phyloP scores from a whole-genome alignment of 2,329 filamentous ascomycete genomes.

The Botrytis hyacinthi region DNA sequence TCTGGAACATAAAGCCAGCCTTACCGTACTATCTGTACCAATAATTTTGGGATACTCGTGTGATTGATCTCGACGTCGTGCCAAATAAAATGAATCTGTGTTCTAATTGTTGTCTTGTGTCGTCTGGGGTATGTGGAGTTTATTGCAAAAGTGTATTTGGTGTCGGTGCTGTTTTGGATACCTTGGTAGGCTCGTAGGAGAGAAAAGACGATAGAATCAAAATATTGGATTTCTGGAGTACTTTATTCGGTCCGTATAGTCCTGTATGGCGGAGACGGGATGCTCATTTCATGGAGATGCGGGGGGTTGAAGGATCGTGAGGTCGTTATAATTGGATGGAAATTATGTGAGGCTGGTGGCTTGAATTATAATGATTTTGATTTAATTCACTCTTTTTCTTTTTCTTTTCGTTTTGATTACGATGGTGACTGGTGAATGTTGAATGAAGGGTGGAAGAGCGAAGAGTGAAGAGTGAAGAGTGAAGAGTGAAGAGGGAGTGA shows the following conservation, averaged over 20 bases:
- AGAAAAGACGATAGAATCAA: background rate
- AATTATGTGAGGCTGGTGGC: background rate
- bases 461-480: background rate
- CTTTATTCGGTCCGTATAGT: conserved; percentile 22
- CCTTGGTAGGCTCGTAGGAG: background rate
- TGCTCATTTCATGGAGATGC: conserved; percentile 21
- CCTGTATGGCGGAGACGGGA: conserved; percentile 21
- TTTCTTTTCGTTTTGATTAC: background rate
- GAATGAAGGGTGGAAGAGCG: background rate
- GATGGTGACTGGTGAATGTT: background rate
- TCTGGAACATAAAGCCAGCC: background rate
- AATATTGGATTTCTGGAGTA: conserved; percentile 12
- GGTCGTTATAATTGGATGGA: background rate
- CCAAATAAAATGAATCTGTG: background rate
- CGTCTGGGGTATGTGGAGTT: conserved; percentile 5
- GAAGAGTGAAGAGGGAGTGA: background rate
- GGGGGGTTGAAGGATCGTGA: conserved; percentile 12
- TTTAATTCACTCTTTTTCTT: background rate
- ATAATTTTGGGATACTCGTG: background rate
- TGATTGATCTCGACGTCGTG: conserved; percentile 1
- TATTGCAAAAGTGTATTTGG: background rate
- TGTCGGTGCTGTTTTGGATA: background rate
- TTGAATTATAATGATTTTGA: background rate
- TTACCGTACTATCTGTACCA: background rate
- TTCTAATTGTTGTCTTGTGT: background rate